phyloP scores from a whole-genome alignment of 306 rosid species.

The Prunus salicina region DNA sequence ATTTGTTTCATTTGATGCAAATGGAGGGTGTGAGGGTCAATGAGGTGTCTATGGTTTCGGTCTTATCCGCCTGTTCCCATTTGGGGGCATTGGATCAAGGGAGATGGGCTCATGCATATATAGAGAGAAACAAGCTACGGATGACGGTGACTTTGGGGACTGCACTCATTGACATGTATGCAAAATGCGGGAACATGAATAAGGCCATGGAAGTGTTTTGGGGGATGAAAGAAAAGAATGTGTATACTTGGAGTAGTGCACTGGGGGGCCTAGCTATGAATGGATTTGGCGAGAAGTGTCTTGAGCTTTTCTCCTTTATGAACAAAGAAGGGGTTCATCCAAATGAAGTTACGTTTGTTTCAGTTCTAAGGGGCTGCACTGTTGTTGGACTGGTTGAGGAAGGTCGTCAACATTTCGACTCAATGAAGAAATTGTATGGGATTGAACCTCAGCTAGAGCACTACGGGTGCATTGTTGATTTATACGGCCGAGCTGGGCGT shows the following conservation, averaged over 20 bases:
- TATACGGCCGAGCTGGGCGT: slow-evolving; percentile 56
- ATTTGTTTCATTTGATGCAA: slow-evolving; percentile 52
- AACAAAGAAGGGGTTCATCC: slow-evolving; percentile 42
- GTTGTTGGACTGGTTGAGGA: slow-evolving; percentile 59
- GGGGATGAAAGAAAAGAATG: slow-evolving; percentile 61
- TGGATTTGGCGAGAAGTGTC: slow-evolving; percentile 52
- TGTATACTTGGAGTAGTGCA: slow-evolving; percentile 56
- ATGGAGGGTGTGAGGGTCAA: slow-evolving; percentile 50
- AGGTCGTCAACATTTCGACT: slow-evolving; percentile 45
- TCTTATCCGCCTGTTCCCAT: slow-evolving; percentile 47
- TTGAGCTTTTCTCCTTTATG: slow-evolving; percentile 47
- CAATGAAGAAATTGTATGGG: slow-evolving; percentile 43
- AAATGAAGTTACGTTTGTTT: slow-evolving; percentile 49
- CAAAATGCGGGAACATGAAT: slow-evolving; percentile 51
- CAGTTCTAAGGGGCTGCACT: slow-evolving; percentile 49
- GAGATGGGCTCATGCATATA: slow-evolving; percentile 58
- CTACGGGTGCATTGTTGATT: slow-evolving; percentile 64
- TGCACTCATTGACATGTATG: slow-evolving; percentile 61
- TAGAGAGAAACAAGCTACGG: slow-evolving; percentile 42
- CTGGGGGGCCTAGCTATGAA: slow-evolving; percentile 63
- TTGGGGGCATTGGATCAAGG: slow-evolving; percentile 64
- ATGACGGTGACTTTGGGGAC: slow-evolving; percentile 52
- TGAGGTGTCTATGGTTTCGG: slow-evolving; percentile 61
- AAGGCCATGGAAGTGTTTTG: slow-evolving; percentile 63
- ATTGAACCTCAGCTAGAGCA: slow-evolving; percentile 58